These are phyloP conservation scores for Suhomyces guaymorum DNA, from an alignment of 1,139 yeast genomes.

Conservation along the genomic window DNA sequence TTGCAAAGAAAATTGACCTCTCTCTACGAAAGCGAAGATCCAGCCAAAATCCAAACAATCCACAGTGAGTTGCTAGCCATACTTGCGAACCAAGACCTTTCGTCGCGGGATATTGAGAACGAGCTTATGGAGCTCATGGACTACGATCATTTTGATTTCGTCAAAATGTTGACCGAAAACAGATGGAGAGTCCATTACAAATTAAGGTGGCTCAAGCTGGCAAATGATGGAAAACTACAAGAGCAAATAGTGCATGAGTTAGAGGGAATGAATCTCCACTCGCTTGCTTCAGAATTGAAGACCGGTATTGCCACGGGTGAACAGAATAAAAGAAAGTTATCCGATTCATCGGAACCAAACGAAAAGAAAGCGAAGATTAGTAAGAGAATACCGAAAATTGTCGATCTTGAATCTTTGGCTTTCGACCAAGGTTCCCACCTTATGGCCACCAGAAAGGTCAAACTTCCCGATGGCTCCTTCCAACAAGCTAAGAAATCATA, in stretches of 20 bases:
- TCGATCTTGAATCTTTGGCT: conserved; percentile 63
- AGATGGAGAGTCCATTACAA: conserved; percentile 58
- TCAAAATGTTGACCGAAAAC: conserved; percentile 52
- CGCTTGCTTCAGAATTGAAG: conserved; percentile 30
- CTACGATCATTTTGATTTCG: conserved; percentile 51
- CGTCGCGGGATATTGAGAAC: conserved; percentile 50
- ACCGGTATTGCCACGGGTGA: conserved; percentile 10
- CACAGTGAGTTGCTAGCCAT: conserved; percentile 19
- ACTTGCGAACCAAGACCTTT: conserved; percentile 23
- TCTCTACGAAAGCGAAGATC: conserved; percentile 17
- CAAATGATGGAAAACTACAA: conserved; percentile 31
- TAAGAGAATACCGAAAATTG: conserved; percentile 49
- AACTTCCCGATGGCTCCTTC: conserved; percentile 80
- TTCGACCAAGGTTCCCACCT: conserved; percentile 76
- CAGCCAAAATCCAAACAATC: conserved; percentile 18
- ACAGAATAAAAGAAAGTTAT: conserved; percentile 21
- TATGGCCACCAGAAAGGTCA: conserved; percentile 65
- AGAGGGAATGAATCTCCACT: conserved; percentile 23
- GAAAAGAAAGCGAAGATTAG: conserved; percentile 11
- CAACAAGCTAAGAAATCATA: conserved; percentile 72
- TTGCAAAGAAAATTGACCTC: conserved; percentile 25
- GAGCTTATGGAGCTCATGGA: conserved; percentile 53
- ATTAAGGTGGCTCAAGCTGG: conserved; percentile 42
- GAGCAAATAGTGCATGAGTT: conserved; percentile 26
- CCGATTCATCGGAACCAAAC: conserved; percentile 6